A percentile compares a stretch with the other conserved stretches of the same genome.
These are phyloP conservation scores for Phalaenopsis aphrodite DNA, from an alignment of 106 monocot genomes.

Conservation along the genomic window DNA sequence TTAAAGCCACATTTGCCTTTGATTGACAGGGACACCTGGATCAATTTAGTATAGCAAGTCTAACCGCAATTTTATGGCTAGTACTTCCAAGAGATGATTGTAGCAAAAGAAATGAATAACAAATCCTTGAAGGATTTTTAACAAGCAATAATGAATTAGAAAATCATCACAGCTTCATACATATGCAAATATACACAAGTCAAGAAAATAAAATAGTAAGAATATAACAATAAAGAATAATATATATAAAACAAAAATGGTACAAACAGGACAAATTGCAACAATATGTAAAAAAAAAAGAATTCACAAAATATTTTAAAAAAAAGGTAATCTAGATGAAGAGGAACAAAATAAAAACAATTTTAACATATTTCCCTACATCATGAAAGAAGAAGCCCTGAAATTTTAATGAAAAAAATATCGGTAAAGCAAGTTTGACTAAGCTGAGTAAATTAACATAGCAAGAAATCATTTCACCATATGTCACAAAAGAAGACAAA, in stretches of 20 bases:
- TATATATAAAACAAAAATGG: not conserved
- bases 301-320: no score
- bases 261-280: not conserved
- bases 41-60: not conserved
- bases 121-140: not conserved
- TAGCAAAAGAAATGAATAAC: not conserved
- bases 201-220: not conserved
- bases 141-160: not conserved
- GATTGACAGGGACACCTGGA: not conserved
- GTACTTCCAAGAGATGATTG: not conserved
- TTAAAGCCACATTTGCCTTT: not conserved
- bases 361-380: no score
- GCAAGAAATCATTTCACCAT: no score
- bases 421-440: no score
- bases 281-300: not conserved
- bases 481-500: no score
- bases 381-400: no score
- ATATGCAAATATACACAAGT: not conserved
- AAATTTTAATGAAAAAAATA: no score
- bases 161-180: not conserved
- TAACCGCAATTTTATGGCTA: not conserved
- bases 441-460: no score
- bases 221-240: not conserved
- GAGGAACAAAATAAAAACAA: no score
- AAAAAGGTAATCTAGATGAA: no score